phyloP scores from a whole-genome alignment of 257 asterid species.

The Solanum rostratum region DNA sequence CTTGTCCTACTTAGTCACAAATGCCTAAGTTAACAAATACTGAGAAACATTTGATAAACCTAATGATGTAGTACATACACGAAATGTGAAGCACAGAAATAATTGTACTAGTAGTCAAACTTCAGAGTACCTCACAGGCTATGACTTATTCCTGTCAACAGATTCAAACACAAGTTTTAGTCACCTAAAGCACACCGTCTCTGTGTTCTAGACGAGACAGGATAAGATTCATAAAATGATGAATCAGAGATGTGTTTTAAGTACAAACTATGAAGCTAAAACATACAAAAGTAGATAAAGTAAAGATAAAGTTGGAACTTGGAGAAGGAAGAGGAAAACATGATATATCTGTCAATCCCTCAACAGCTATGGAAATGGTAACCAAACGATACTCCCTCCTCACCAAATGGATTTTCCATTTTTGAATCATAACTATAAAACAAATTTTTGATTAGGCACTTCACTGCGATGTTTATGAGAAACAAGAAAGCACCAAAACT shows the following conservation, averaged over 20 bases:
- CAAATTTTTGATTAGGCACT: neutral
- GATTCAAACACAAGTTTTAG: neutral
- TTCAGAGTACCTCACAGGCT: neutral
- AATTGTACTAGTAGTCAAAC: neutral
- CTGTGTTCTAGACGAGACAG: neutral
- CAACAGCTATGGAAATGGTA: neutral
- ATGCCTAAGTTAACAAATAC: neutral
- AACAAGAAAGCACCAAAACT: neutral
- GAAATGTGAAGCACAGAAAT: neutral
- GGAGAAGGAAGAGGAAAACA: neutral
- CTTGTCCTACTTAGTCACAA: neutral
- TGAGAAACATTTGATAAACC: neutral
- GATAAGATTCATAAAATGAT: neutral
- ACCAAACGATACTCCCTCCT: neutral
- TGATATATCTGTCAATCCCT: neutral
- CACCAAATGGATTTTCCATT: neutral
- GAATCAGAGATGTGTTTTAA: neutral
- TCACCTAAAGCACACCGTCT: neutral
- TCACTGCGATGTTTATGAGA: neutral
- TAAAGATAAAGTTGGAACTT: neutral
- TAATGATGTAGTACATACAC: neutral
- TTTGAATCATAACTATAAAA: neutral
- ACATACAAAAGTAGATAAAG: neutral
- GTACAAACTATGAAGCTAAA: neutral
- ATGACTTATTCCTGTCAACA: neutral